Evolutionary conservation across 2,329 filamentous ascomycete species (phyloP).

Genomic region (Fusarium subglutinans): DNA sequence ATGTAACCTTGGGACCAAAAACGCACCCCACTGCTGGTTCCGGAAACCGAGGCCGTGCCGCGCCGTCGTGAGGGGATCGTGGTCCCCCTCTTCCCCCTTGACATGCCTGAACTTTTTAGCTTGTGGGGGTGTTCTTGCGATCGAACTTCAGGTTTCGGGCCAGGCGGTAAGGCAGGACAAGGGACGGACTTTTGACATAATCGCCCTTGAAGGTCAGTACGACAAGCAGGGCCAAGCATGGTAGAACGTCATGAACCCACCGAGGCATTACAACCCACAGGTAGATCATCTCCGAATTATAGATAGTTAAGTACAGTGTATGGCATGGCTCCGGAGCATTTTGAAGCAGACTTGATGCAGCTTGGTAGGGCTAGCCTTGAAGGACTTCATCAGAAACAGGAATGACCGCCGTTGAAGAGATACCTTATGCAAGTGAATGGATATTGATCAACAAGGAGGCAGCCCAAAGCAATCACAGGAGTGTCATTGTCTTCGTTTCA

Average conservation of each 20-base stretch:
- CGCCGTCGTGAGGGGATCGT: conserved; percentile 15
- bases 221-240: not conserved
- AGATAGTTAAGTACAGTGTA: not conserved
- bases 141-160: not conserved
- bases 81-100: not conserved
- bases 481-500: conserved; percentile 14
- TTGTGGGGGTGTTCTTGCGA: not conserved
- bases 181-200: not conserved
- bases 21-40: conserved; percentile 42
- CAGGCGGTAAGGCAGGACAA: conserved; percentile 4
- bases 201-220: not conserved
- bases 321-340: not conserved
- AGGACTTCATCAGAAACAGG: conserved; percentile 9
- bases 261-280: not conserved
- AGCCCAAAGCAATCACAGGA: not conserved
- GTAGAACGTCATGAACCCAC: conserved; percentile 5
- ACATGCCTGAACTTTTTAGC: not conserved
- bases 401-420: not conserved
- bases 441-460: conserved; percentile 3
- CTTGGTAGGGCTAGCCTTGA: conserved; percentile 25
- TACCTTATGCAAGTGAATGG: not conserved
- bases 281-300: not conserved
- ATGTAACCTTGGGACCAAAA: conserved; percentile 23
- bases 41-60: conserved; percentile 32
- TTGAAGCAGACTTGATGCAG: not conserved